Conservation (phyloP, 805 yeast species). For the Saccharomycopsis schoenii region DNA sequence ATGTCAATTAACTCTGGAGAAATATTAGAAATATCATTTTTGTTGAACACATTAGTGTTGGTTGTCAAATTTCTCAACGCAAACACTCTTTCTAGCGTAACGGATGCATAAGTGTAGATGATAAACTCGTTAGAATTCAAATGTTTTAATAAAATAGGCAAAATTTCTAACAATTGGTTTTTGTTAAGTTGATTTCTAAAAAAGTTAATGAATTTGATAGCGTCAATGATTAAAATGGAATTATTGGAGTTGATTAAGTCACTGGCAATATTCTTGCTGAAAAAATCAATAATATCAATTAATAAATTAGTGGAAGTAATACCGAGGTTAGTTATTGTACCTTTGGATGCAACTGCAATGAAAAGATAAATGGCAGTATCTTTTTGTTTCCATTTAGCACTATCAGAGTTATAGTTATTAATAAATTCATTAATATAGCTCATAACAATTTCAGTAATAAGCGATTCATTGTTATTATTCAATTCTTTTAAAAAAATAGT, state of each 20-base stretch:
- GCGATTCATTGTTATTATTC: conserved; percentile 64
- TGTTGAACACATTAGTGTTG: conserved; percentile 41
- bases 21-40: conserved; percentile 59
- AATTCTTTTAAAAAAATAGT: conserved; percentile 84
- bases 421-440: conserved; percentile 61
- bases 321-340: conserved; percentile 77
- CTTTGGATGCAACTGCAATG: conserved; percentile 85
- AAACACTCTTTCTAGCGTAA: conserved; percentile 81
- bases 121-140: conserved; percentile 61
- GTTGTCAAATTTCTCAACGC: conserved; percentile 49
- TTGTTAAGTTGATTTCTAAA: conserved; percentile 91
- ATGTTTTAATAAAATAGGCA: conserved; percentile 69
- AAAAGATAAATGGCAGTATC: conserved; percentile 82
- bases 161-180: conserved; percentile 65
- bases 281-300: conserved; percentile 81
- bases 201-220: conserved; percentile 79
- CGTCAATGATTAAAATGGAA: conserved; percentile 82
- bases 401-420: conserved; percentile 34
- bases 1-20: conserved; percentile 52
- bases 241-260: conserved; percentile 58
- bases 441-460: conserved; percentile 69
- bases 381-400: conserved; percentile 68
- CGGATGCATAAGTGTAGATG: conserved; percentile 87
- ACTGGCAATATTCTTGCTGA: conserved; percentile 68
- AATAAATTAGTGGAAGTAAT: conserved; percentile 77